A percentile compares a stretch with the other conserved stretches of the same genome.
These are phyloP conservation scores for Zymoseptoria pseudotritici DNA, from an alignment of 2,329 filamentous ascomycete species.

Conservation along the genomic window DNA sequence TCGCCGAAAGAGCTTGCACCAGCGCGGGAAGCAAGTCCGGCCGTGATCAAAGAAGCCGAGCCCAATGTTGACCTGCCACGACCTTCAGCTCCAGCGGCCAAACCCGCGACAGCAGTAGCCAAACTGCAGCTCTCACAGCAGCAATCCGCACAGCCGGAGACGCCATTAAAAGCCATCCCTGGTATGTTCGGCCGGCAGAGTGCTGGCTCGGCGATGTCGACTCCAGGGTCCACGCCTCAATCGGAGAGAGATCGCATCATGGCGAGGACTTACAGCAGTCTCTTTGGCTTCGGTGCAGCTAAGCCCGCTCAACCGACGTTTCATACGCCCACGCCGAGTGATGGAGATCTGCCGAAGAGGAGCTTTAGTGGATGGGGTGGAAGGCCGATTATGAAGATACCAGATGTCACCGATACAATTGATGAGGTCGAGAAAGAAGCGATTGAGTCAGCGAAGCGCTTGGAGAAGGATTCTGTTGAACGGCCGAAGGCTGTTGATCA, in stretches of 20 bases:
- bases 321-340: conserved; percentile 7
- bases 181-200: conserved; percentile 15
- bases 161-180: neutral
- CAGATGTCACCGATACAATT: neutral
- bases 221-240: conserved; percentile 16
- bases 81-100: neutral
- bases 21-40: neutral
- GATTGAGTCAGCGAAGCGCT: neutral
- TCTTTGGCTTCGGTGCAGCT: conserved; percentile 26
- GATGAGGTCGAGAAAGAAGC: neutral
- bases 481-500: neutral
- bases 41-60: neutral
- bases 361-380: neutral
- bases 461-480: neutral
- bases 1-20: neutral
- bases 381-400: neutral
- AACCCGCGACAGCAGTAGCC: neutral
- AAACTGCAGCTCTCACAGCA: neutral
- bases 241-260: conserved; percentile 25
- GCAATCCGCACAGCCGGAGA: neutral
- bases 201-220: conserved; percentile 1
- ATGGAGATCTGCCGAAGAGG: neutral
- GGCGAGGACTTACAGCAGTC: conserved; percentile 23
- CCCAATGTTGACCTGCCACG: no score
- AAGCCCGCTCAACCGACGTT: conserved; percentile 15